phyloP scores from a whole-genome alignment of 768 basidiomycete species.

The Hygrophoropsis aurantiaca region DNA sequence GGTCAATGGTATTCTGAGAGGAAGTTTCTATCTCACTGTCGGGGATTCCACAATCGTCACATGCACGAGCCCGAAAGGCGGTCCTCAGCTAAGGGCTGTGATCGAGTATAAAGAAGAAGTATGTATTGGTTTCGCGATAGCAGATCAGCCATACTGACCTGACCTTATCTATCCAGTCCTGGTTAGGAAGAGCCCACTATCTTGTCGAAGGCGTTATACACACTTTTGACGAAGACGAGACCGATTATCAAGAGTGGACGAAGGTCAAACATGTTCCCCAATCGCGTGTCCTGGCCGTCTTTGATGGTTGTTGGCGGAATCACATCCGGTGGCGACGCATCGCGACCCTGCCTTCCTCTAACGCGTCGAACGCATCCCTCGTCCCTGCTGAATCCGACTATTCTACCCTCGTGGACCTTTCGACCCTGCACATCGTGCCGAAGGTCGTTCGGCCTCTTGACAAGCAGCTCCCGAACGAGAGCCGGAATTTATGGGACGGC shows the following conservation, averaged over 20 bases:
- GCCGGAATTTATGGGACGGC: conserved; percentile 82
- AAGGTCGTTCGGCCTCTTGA: conserved; percentile 83
- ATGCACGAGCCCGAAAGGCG: conserved; percentile 66
- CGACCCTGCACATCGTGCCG: conserved; percentile 67
- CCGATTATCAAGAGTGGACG: conserved; percentile 69
- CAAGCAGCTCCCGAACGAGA: conserved; percentile 78
- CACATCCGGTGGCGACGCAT: conserved; percentile 77
- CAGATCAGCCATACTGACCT: neutral
- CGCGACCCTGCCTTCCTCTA: conserved; percentile 36
- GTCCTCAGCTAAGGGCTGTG: conserved; percentile 70
- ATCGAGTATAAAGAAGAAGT: conserved; percentile 98
- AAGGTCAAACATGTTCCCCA: conserved; percentile 89
- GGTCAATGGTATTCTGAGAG: conserved; percentile 91
- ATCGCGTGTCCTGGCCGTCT: conserved; percentile 69
- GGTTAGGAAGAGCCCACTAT: conserved; percentile 88
- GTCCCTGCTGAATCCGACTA: conserved; percentile 49
- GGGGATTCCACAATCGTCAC: conserved; percentile 79
- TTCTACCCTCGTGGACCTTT: conserved; percentile 73
- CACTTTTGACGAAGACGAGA: conserved; percentile 65
- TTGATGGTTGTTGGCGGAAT: conserved; percentile 89
- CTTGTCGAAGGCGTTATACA: conserved; percentile 88
- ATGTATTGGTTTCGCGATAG: conserved; percentile 21
- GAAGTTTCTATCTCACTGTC: conserved; percentile 89
- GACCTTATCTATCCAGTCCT: conserved; percentile 49
- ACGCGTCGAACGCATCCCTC: conserved; percentile 48